phyloP scores from a whole-genome alignment of 495 filamentous ascomycete genomes.

The Penicillium fimorum region DNA sequence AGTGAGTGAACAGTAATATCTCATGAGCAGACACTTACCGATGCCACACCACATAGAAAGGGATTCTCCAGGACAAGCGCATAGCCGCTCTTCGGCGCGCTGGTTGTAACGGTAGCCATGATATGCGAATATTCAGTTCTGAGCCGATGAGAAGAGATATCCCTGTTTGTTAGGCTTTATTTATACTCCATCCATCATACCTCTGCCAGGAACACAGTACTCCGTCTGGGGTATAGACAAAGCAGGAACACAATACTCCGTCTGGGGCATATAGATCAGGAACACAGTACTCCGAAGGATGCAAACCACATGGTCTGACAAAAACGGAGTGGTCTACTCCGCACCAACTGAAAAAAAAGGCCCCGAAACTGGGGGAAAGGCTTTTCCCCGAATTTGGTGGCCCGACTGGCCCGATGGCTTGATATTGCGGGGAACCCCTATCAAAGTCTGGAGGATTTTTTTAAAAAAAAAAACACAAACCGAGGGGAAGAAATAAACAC shows the following conservation, averaged over 20 bases:
- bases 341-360: slow-evolving; percentile 13
- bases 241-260: slow-evolving; percentile 3
- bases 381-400: slow-evolving; percentile 8
- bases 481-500: neutral
- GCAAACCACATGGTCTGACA: neutral
- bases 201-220: slow-evolving; percentile 6
- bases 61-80: slow-evolving; percentile 38
- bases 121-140: neutral
- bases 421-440: slow-evolving; percentile 22
- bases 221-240: too few relatives aligned
- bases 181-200: neutral
- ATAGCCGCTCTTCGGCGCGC: slow-evolving; percentile 30
- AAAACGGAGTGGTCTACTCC: slow-evolving; percentile 24
- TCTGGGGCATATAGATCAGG: slow-evolving; percentile 3
- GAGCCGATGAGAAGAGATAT: neutral
- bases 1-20: neutral
- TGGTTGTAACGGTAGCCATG: slow-evolving; percentile 24
- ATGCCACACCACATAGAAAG: slow-evolving; percentile 42
- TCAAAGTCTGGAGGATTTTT: too few relatives aligned
- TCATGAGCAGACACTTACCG: slow-evolving; percentile 23
- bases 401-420: slow-evolving; percentile 13
- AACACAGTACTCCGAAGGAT: slow-evolving; percentile 23
- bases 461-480: too few relatives aligned
- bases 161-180: neutral
- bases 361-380: slow-evolving; percentile 11